Percentiles rank a stretch among this genome's conserved stretches.
These are phyloP conservation scores for Celoporthe dispersa DNA, from an alignment of 2,329 filamentous ascomycete species.

Conservation along the genomic window DNA sequence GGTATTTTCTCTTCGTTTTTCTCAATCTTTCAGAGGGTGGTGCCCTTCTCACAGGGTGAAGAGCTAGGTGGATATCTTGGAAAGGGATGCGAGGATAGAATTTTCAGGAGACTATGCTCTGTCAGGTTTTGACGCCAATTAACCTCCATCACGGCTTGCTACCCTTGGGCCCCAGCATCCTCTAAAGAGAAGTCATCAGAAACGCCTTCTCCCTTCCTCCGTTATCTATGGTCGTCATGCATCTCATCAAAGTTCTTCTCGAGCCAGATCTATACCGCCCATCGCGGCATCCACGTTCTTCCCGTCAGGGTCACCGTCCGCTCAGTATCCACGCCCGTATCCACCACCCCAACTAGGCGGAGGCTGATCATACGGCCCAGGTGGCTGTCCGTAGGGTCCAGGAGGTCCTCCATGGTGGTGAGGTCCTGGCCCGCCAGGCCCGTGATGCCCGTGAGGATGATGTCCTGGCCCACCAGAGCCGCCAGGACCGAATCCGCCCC, in stretches of 20 bases:
- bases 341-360: slow-evolving; percentile 26
- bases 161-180: not conserved
- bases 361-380: slow-evolving; percentile 22
- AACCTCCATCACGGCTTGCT: not conserved
- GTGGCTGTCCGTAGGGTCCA: slow-evolving; percentile 8
- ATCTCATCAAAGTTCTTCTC: not conserved
- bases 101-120: not conserved
- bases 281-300: not conserved
- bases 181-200: not conserved
- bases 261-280: not conserved
- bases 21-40: not conserved
- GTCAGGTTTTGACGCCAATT: not conserved
- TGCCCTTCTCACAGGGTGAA: not conserved
- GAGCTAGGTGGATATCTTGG: not conserved
- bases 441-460: slow-evolving; percentile 38
- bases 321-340: slow-evolving; percentile 23
- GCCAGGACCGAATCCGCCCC: slow-evolving; percentile 25
- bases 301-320: not conserved
- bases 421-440: not conserved
- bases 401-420: not conserved
- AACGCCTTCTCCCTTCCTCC: not conserved
- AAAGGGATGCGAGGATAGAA: not conserved
- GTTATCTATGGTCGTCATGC: not conserved
- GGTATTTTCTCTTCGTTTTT: too few species aligned
- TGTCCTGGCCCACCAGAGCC: slow-evolving; percentile 23